A percentile compares a stretch with the other conserved stretches of the same genome.
Evolutionary conservation across 1,284 basidiomycete genomes (phyloP).

Genomic region (Mixia osmundae): DNA sequence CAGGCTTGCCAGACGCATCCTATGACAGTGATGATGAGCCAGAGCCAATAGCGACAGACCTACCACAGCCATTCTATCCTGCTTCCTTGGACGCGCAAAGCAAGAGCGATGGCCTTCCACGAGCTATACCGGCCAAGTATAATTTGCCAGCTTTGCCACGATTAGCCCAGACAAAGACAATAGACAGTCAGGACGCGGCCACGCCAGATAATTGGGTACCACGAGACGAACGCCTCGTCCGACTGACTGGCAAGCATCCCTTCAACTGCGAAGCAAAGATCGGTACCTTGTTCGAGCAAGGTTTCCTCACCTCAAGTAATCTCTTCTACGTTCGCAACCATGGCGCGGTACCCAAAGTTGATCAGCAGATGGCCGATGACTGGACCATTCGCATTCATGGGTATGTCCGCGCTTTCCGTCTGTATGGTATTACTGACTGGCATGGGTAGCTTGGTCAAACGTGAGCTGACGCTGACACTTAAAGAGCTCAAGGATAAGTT

Average conservation of each 20-base stretch:
- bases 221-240: constrained; percentile 26
- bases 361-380: constrained; percentile 22
- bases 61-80: background rate
- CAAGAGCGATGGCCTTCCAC: background rate
- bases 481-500: constrained; percentile 30
- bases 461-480: constrained; percentile 27
- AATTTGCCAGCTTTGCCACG: background rate
- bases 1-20: too few relatives aligned
- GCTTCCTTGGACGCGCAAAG: background rate
- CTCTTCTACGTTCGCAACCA: constrained; percentile 46
- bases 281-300: constrained; percentile 16
- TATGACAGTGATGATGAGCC: too few relatives aligned
- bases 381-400: constrained; percentile 28
- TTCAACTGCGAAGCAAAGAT: constrained; percentile 33
- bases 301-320: constrained; percentile 38
- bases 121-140: background rate
- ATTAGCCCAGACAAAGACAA: background rate
- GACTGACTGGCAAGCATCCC: constrained; percentile 34
- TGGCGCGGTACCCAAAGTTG: constrained; percentile 35
- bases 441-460: constrained; percentile 27
- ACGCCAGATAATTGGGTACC: constrained; percentile 29
- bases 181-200: constrained; percentile 8
- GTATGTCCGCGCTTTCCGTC: too few relatives aligned
- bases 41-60: background rate
- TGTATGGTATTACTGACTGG: too few relatives aligned